A percentile compares a stretch with the other conserved stretches of the same genome.
phyloP scores from a whole-genome alignment of 164 flowering plant species.

The Stephania japonica region DNA sequence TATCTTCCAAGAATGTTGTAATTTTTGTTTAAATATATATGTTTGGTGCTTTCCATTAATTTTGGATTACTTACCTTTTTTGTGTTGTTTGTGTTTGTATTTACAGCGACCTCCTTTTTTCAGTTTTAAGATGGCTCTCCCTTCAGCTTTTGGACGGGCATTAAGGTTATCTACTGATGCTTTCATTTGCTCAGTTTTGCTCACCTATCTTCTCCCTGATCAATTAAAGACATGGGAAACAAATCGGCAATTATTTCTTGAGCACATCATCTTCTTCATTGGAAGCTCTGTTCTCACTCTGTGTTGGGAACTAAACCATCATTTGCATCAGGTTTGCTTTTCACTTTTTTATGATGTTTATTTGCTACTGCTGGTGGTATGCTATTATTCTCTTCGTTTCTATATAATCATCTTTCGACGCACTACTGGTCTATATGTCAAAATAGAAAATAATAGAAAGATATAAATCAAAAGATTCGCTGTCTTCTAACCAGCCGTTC shows the following conservation, averaged over 20 bases:
- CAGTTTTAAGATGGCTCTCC: conserved; percentile 86
- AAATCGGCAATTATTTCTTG: conserved; percentile 32
- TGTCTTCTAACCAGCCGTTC: too few relatives aligned
- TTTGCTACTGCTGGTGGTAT: not conserved
- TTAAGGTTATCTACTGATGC: conserved; percentile 50
- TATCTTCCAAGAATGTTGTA: not conserved
- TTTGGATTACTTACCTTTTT: conserved; percentile 1
- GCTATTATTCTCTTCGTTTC: not conserved
- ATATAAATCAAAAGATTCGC: too few relatives aligned
- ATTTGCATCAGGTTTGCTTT: conserved; percentile 67
- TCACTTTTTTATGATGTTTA: not conserved
- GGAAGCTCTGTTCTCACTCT: conserved; percentile 54
- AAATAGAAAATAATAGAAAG: too few relatives aligned
- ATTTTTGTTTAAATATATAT: not conserved
- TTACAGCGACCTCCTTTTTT: conserved; percentile 84
- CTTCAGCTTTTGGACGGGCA: conserved; percentile 46
- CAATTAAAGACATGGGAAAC: conserved; percentile 23
- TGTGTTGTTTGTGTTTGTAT: conserved; percentile 14
- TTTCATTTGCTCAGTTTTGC: conserved; percentile 38
- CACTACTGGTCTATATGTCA: too few relatives aligned
- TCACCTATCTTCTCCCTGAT: conserved; percentile 36
- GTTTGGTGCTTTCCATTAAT: not conserved
- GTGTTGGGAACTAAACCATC: conserved; percentile 79
- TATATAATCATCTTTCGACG: not conserved
- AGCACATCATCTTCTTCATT: conserved; percentile 43